Evolutionary conservation across 139 green algal genomes (phyloP).

Genomic region (Asterochloris sp.): DNA sequence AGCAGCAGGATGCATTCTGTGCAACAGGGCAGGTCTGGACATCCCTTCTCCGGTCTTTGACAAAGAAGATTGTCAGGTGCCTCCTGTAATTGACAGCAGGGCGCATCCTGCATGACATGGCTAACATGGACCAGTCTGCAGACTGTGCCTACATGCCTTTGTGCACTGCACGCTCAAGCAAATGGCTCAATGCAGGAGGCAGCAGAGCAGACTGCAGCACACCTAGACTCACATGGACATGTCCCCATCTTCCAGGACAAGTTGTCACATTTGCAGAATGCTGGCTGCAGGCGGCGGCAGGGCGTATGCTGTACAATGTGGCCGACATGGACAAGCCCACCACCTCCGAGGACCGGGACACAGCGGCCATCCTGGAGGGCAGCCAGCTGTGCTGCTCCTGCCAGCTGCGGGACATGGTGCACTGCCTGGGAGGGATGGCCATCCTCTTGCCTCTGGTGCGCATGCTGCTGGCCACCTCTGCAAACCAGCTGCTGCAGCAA

Average conservation of each 20-base stretch:
- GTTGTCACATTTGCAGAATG: neutral
- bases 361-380: conserved; percentile 32
- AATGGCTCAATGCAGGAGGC: no score
- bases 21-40: no score
- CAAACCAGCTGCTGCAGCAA: neutral
- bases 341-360: conserved; percentile 18
- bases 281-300: conserved; percentile 24
- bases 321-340: conserved; percentile 18
- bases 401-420: conserved; percentile 39
- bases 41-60: no score
- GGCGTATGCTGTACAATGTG: conserved; percentile 33
- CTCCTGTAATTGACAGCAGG: conserved; percentile 23
- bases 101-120: conserved; percentile 28
- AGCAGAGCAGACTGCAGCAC: no score
- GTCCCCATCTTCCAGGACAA: no score
- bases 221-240: no score
- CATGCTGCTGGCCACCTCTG: neutral
- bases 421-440: conserved; percentile 46
- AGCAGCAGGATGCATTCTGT: no score
- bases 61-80: no score
- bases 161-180: no score
- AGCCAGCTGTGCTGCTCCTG: conserved; percentile 42
- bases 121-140: conserved; percentile 15
- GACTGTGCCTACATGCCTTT: neutral
- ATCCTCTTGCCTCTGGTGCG: conserved; percentile 40